Base-by-base conservation (phyloP, 2,329 filamentous ascomycete species). In the Aspergillus piperis region DNA sequence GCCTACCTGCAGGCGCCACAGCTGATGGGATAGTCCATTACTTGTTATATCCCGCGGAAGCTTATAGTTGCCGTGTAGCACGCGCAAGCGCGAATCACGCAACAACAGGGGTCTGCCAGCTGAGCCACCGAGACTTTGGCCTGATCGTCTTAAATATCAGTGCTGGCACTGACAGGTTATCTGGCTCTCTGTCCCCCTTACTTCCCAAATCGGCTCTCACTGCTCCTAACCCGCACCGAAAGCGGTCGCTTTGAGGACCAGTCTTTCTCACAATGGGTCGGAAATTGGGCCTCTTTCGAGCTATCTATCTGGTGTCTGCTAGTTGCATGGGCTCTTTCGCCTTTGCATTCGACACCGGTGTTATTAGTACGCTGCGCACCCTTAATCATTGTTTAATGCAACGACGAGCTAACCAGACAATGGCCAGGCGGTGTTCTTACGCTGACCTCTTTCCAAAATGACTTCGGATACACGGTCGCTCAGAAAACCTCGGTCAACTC, bases 401-500 rank as follows among this genome's bases (percentile, higher is more conserved):
- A 44, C 41, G 17, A 3, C 41, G 19, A 19, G 52, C 54, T 59
- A 17, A 59, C 49, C n/a, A 25, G n/a, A 10, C 32, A 21, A 27
- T 36, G 32, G 32, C 38, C 17, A 73, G 78, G 77, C 50, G 79
- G 80, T 38, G 78, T 82, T 27, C 72, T 82, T 52, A 80, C 79
- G 1, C 68, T 82, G 11, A 57, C 68, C 27, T 78, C 78, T 4
- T 82, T 80, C 64, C 67, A 79, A 44, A 63, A 70, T 32, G 77
- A 80, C 61, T 80, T 78, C 62, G 32, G 65, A 41, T 71, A 70
- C 42, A 71, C 70, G 19, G 71, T 71, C n/a, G 67, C 70, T 7
- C 69, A 79, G 54, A 71, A 75, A 55, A 80, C 78, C 1, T 73
- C 71, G 3, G 71, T 79, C 62, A 81, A 78, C 60, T 80, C 80